phyloP scores from a whole-genome alignment of 176 grass and related monocot genomes.

The Tillandsia leiboldiana region DNA sequence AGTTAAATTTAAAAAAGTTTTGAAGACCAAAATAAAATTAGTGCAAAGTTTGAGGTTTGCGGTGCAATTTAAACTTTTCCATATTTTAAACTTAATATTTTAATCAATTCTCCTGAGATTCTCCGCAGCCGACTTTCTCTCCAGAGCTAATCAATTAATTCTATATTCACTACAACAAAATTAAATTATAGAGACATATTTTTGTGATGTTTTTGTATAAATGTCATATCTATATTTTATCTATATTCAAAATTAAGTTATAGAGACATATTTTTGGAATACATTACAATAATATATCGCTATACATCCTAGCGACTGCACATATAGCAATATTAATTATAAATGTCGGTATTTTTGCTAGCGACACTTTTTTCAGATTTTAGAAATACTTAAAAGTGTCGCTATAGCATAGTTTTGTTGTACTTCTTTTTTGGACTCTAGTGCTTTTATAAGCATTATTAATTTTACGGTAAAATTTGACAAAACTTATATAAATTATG shows the following conservation, averaged over 20 bases:
- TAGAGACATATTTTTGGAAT: too few relatives aligned
- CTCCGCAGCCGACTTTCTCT: constrained; percentile 21
- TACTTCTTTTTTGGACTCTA: neutral
- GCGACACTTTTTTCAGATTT: too few relatives aligned
- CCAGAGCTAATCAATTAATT: neutral
- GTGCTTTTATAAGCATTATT: too few relatives aligned
- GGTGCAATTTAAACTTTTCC: neutral
- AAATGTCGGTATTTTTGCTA: too few relatives aligned
- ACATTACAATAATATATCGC: too few relatives aligned
- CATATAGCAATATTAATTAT: too few relatives aligned
- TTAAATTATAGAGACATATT: too few relatives aligned
- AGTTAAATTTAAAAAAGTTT: neutral
- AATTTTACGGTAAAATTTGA: neutral
- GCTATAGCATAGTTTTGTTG: neutral
- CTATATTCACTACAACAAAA: neutral
- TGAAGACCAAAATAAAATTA: constrained; percentile 5
- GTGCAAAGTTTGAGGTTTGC: neutral
- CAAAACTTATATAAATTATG: neutral
- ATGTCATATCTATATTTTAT: too few relatives aligned
- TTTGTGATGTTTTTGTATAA: too few relatives aligned
- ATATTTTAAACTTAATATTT: neutral
- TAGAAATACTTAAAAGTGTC: too few relatives aligned
- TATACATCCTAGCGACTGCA: too few relatives aligned
- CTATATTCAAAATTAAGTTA: too few relatives aligned
- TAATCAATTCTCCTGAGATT: constrained; percentile 27